Evolutionary conservation across 305 asterid species (phyloP).

Genomic region (Rubia peregrina): DNA sequence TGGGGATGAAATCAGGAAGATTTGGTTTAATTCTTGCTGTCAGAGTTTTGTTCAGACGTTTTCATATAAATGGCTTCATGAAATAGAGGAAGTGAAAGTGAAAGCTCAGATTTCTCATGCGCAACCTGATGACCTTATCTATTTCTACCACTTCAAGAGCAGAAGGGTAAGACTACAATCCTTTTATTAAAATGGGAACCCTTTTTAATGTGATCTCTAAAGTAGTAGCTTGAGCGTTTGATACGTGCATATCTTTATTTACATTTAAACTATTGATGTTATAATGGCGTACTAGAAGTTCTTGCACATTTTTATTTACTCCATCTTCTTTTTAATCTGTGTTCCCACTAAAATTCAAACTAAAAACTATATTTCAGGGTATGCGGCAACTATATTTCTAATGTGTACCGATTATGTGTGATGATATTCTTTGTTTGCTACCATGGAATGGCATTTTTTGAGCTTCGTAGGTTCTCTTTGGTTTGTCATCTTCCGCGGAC

Average conservation of each 20-base stretch:
- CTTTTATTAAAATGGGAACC: not conserved
- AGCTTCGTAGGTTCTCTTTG: no score
- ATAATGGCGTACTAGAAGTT: not conserved
- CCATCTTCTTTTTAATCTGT: no score
- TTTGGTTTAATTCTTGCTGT: conserved; percentile 83
- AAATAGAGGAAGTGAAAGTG: conserved; percentile 81
- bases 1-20: conserved; percentile 58
- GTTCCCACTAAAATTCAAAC: no score
- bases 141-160: no score
- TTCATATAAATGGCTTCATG: conserved; percentile 74
- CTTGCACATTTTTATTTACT: not conserved
- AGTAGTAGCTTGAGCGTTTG: not conserved
- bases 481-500: no score
- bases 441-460: no score
- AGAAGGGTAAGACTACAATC: not conserved
- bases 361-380: no score
- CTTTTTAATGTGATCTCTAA: not conserved
- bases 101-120: conserved; percentile 42
- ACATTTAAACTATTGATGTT: conserved; percentile 10
- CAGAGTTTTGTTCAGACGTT: conserved; percentile 88
- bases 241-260: no score
- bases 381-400: no score
- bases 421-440: no score
- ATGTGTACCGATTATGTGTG: no score
- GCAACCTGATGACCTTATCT: no score